Evolutionary conservation across 1,139 yeast species (phyloP).

Genomic region (Yamadazyma diddensiae): DNA sequence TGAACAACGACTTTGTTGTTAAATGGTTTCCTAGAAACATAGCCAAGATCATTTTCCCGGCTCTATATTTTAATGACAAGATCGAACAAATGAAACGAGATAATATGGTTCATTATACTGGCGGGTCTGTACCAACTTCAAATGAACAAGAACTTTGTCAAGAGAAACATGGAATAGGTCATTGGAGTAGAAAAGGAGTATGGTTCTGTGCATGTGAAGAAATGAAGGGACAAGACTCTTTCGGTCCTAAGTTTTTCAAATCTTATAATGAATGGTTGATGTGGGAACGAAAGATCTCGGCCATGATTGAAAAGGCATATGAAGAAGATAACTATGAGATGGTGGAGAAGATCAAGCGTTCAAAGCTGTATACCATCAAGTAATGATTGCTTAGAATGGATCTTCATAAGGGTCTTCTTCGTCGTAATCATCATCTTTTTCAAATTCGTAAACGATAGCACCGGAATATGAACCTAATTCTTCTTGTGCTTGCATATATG

Average conservation of each 20-base stretch:
- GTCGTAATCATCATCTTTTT: conserved; percentile 83
- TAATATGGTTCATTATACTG: conserved; percentile 18
- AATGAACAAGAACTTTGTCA: conserved; percentile 27
- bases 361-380: conserved; percentile 2
- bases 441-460: conserved; percentile 91
- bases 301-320: conserved; percentile 10
- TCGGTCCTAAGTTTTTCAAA: conserved; percentile 16
- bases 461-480: conserved; percentile 71
- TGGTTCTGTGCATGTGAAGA: conserved; percentile 29
- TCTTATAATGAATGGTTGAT: conserved; percentile 18
- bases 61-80: conserved; percentile 25
- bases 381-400: conserved; percentile 57
- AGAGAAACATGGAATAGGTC: conserved; percentile 21
- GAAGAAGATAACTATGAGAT: conserved; percentile 7
- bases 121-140: conserved; percentile 32
- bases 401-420: conserved; percentile 98
- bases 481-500: conserved; percentile 83
- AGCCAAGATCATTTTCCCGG: conserved; percentile 22
- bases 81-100: conserved; percentile 12
- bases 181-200: conserved; percentile 30
- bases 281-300: conserved; percentile 17
- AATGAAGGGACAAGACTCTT: conserved; percentile 10
- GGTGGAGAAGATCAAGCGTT: conserved; percentile 3
- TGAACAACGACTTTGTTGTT: conserved; percentile 25
- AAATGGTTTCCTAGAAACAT: conserved; percentile 32